Evolutionary conservation across 495 filamentous ascomycete species (phyloP).

Genomic region (Cercophora scortea): DNA sequence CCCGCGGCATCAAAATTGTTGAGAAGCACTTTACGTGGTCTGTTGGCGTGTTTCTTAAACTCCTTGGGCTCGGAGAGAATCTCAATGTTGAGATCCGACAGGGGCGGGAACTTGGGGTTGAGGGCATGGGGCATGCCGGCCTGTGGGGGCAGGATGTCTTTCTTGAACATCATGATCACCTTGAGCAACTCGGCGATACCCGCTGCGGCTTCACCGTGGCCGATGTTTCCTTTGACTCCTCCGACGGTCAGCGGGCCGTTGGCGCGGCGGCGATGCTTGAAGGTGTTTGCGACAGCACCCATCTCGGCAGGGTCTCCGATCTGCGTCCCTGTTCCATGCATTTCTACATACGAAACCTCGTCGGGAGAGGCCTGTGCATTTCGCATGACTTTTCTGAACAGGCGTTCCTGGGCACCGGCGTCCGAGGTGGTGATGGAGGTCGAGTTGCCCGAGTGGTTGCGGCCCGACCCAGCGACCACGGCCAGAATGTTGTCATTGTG

Average conservation of each 20-base stretch:
- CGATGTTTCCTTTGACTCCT: constrained; percentile 69
- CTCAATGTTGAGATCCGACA: constrained; percentile 3
- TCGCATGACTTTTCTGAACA: constrained; percentile 52
- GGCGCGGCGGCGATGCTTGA: constrained; percentile 48
- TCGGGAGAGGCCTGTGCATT: constrained; percentile 49
- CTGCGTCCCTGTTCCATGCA: constrained; percentile 71
- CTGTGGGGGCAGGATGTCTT: constrained; percentile 64
- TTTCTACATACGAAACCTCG: constrained; percentile 62
- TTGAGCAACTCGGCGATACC: constrained; percentile 68
- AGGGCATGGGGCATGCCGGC: constrained; percentile 59
- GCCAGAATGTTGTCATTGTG: constrained; percentile 44
- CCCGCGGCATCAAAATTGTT: constrained; percentile 53
- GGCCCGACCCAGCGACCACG: constrained; percentile 40
- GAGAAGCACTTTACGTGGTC: constrained; percentile 33
- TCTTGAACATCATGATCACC: constrained; percentile 65
- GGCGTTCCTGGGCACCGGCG: constrained; percentile 49
- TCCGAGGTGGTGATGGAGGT: constrained; percentile 59
- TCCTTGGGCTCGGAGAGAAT: constrained; percentile 5
- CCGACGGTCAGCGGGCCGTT: constrained; percentile 61
- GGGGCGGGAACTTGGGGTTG: constrained; percentile 27
- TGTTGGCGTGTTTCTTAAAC: constrained; percentile 38
- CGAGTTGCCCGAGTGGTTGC: constrained; percentile 51
- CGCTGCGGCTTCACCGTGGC: constrained; percentile 68
- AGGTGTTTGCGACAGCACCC: constrained; percentile 55
- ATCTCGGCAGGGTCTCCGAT: constrained; percentile 62